phyloP scores from a whole-genome alignment of 2,329 filamentous ascomycete species.

The Aureobasidium zeae region DNA sequence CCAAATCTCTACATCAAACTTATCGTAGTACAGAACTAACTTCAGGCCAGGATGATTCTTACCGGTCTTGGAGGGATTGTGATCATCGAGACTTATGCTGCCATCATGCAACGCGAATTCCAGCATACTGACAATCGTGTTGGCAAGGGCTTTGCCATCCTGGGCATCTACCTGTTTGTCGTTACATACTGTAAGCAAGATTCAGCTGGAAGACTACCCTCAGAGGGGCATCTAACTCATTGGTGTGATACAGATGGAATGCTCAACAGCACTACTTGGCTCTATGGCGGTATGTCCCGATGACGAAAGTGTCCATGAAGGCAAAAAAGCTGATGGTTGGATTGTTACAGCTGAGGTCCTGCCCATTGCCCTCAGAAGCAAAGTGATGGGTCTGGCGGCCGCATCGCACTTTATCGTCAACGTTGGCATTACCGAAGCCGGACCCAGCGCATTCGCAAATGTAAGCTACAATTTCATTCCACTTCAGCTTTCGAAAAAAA shows the following conservation, averaged over 20 bases:
- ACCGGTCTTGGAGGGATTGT: slow-evolving; percentile 44
- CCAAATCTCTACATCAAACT: no score
- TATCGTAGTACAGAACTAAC: not conserved
- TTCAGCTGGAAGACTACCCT: slow-evolving; percentile 17
- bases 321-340: not conserved
- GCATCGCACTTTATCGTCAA: slow-evolving; percentile 44
- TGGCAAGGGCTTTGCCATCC: slow-evolving; percentile 51
- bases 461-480: not conserved
- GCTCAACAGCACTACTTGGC: slow-evolving; percentile 47
- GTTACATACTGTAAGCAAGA: slow-evolving; percentile 42
- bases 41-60: slow-evolving; percentile 39
- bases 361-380: slow-evolving; percentile 44
- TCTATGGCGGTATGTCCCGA: slow-evolving; percentile 37
- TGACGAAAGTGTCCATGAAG: no score
- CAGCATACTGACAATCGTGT: slow-evolving; percentile 46
- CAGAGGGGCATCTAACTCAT: not conserved
- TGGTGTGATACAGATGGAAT: slow-evolving; percentile 39
- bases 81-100: slow-evolving; percentile 49
- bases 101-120: slow-evolving; percentile 50
- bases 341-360: slow-evolving; percentile 39
- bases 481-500: not conserved
- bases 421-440: slow-evolving; percentile 33
- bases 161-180: slow-evolving; percentile 52
- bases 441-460: slow-evolving; percentile 16
- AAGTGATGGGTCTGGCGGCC: slow-evolving; percentile 47